Evolutionary conservation across 2,329 filamentous ascomycete genomes (phyloP), one percentile per base, ranked within the genome.

Genomic region (Myrmaecium sp.): DNA sequence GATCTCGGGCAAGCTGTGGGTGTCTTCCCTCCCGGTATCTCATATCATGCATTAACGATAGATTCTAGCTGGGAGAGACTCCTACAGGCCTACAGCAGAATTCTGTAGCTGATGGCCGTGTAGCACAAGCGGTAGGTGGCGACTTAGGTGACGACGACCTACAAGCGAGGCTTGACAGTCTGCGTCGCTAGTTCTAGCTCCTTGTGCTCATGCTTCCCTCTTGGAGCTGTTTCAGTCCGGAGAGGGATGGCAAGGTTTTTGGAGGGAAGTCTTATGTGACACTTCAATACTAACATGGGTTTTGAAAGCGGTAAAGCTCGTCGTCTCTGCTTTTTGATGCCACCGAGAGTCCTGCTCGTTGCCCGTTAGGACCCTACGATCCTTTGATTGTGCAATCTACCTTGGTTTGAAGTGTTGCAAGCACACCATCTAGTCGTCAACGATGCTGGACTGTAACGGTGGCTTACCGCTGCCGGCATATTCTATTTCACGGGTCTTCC

Each of bases 1-100:
- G 86, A 98, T 46, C 65, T 95, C 31, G 83, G 77, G 41, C 79
- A 89, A 55, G 66, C 80, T 40, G 86, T 95, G 64, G 57, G 80
- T 64, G 21, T 29, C 36, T 21, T 18, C 14, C n/a, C 15, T 15
- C 17, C 3, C 8, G 14, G 9, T 20, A n/a, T 27, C 8, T 27
- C 9, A 28, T 20, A 12, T 8, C 23, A n/a, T 29, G 19, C 34
- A n/a, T n/a, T 41, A 31, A 38, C 36, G 12, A 33, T 23, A 19
- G 23, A 30, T 25, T 40, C 35, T 47, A 95, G 83, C 69, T 98
- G 42, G 86, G 84, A 31, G 84, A 94, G 50, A 89, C 86, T 2
- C 89, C 89, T 1, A 74, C 75, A 21, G 83, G 80, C 3, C 57
- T 95, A 33, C 81, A 89, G 45, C 74, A 73, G 36, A 66, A 67